Conservation (phyloP, 2,329 filamentous ascomycete species). For the Aspergillus fijiensis region DNA sequence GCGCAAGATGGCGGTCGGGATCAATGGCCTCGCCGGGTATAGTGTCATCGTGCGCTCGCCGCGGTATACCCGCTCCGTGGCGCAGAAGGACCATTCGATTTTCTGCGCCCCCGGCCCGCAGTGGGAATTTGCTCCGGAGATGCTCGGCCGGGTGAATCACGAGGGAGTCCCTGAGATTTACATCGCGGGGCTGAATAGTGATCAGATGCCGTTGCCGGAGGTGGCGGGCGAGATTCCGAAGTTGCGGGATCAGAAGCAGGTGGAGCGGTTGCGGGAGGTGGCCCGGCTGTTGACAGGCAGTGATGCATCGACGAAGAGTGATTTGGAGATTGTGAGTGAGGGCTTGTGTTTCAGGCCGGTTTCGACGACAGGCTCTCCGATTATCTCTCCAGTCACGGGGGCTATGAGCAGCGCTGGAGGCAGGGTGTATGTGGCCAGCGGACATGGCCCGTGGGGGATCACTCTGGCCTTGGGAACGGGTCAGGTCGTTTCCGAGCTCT, state of each 20-base stretch:
- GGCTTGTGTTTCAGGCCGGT: background rate
- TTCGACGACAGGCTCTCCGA: background rate
- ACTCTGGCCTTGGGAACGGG: background rate
- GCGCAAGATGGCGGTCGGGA: background rate
- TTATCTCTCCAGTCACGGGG: background rate
- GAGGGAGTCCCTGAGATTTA: background rate
- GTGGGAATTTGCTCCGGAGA: background rate
- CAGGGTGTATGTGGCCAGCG: background rate
- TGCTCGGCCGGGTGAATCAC: background rate
- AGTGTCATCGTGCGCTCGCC: background rate
- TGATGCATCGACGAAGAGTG: background rate
- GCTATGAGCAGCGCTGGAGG: background rate
- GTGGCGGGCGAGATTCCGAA: background rate
- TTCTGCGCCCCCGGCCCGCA: background rate
- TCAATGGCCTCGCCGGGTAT: background rate
- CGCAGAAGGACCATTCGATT: background rate
- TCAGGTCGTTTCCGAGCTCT: background rate
- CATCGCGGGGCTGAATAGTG: background rate
- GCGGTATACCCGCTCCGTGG: background rate
- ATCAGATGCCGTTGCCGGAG: background rate
- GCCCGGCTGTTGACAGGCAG: background rate
- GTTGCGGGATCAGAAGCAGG: background rate
- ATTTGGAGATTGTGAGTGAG: background rate
- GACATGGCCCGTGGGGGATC: background rate
- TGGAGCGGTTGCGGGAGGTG: background rate